Conservation (phyloP, 352 stramenopile genomes). For the Phytopythium chamaehyphon region DNA sequence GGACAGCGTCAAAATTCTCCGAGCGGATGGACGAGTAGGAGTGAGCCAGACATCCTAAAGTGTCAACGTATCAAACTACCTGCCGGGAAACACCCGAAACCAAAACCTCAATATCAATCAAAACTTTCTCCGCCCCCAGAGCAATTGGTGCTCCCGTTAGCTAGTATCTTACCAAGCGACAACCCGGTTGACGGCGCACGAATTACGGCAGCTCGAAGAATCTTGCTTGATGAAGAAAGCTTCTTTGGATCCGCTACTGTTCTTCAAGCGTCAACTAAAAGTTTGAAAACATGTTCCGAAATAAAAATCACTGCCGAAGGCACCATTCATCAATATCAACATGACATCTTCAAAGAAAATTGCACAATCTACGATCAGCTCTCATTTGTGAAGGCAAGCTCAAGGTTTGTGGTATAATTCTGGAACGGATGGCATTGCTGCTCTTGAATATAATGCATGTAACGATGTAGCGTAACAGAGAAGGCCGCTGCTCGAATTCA, state of each 20-base stretch:
- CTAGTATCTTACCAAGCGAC: constrained; percentile 41
- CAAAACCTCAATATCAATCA: neutral
- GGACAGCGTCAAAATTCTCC: no score
- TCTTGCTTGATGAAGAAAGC: constrained; percentile 48
- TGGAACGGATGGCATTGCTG: no score
- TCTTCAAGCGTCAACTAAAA: neutral
- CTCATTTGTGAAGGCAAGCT: no score
- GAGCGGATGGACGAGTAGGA: no score
- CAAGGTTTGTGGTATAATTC: no score
- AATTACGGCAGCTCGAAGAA: constrained; percentile 19
- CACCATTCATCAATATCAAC: neutral
- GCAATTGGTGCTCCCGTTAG: constrained; percentile 34
- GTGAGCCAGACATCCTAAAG: no score
- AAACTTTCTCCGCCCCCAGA: constrained; percentile 12
- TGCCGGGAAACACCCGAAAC: neutral
- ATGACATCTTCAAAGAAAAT: no score
- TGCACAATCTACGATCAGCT: no score
- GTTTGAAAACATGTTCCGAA: neutral
- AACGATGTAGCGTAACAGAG: no score
- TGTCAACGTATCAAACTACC: constrained; percentile 6
- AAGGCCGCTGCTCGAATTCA: no score
- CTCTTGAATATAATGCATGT: no score
- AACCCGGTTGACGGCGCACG: constrained; percentile 38
- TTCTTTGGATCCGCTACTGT: constrained; percentile 20
- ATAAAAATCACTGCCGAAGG: neutral